phyloP scores from a whole-genome alignment of 2,329 filamentous ascomycete species.

The Colletotrichum nymphaeae region DNA sequence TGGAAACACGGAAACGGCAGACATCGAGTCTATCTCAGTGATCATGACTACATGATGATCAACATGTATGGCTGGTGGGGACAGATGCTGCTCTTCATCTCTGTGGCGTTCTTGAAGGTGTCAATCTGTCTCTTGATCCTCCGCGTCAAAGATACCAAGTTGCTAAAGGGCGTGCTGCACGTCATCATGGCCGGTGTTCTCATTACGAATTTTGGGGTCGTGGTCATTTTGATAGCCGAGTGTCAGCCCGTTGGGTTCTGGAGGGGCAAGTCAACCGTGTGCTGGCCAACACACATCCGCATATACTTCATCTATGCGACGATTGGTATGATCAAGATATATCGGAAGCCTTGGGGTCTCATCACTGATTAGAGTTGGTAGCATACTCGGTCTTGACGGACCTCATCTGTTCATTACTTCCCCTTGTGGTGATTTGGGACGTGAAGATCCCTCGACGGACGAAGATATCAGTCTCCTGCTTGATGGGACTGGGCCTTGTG shows the following conservation, averaged over 20 bases:
- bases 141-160: slow-evolving; percentile 50
- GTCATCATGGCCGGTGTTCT: slow-evolving; percentile 44
- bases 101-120: slow-evolving; percentile 52
- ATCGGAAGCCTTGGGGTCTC: fast-evolving
- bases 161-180: slow-evolving; percentile 44
- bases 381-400: slow-evolving; percentile 42
- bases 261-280: slow-evolving; percentile 30
- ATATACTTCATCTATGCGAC: slow-evolving; percentile 48
- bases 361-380: background rate
- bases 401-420: slow-evolving; percentile 41
- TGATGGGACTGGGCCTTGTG: slow-evolving; percentile 45
- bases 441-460: slow-evolving; percentile 43
- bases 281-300: slow-evolving; percentile 45
- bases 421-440: slow-evolving; percentile 46
- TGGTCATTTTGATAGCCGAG: slow-evolving; percentile 47
- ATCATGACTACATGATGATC: slow-evolving; percentile 45
- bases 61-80: slow-evolving; percentile 52
- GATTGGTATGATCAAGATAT: slow-evolving; percentile 37
- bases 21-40: slow-evolving; percentile 48
- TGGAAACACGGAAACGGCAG: slow-evolving; percentile 50
- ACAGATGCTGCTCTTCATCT: slow-evolving; percentile 52
- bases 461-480: slow-evolving; percentile 43
- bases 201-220: slow-evolving; percentile 44
- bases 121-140: slow-evolving; percentile 54
- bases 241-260: slow-evolving; percentile 41